Evolutionary conservation across 129 eudicot genomes (phyloP).

Genomic region (Cynara cardunculus): DNA sequence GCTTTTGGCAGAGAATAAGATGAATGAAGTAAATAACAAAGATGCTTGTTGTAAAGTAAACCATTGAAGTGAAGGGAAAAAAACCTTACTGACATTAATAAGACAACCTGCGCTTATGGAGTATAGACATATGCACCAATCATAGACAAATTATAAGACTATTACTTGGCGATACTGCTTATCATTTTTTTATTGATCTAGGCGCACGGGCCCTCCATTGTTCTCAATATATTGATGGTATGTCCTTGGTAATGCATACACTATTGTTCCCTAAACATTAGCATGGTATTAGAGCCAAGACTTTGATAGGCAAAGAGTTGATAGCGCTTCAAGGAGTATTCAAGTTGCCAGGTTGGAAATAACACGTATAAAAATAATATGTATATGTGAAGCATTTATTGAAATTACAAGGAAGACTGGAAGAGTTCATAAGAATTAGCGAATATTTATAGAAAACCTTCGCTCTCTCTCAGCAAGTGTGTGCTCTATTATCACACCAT

Average conservation of each 20-base stretch:
- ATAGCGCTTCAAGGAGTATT: conserved; percentile 4
- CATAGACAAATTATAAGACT: neutral
- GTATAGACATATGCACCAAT: neutral
- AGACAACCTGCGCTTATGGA: neutral
- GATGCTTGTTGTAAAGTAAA: neutral
- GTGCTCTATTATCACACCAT: conserved; percentile 87
- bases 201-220: neutral
- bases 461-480: conserved; percentile 98
- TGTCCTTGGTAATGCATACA: neutral
- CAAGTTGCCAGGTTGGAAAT: neutral
- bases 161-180: neutral
- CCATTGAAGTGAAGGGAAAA: neutral
- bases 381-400: neutral
- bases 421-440: neutral
- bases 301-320: neutral
- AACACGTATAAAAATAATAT: neutral
- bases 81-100: neutral
- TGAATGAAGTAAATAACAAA: neutral
- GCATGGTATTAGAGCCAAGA: conserved; percentile 2
- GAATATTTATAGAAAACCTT: conserved; percentile 51
- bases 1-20: neutral
- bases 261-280: conserved; percentile 9
- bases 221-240: neutral
- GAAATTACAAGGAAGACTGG: neutral
- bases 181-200: neutral